phyloP scores from a whole-genome alignment of 2,329 filamentous ascomycete species.

The Paramyrothecium sp. region DNA sequence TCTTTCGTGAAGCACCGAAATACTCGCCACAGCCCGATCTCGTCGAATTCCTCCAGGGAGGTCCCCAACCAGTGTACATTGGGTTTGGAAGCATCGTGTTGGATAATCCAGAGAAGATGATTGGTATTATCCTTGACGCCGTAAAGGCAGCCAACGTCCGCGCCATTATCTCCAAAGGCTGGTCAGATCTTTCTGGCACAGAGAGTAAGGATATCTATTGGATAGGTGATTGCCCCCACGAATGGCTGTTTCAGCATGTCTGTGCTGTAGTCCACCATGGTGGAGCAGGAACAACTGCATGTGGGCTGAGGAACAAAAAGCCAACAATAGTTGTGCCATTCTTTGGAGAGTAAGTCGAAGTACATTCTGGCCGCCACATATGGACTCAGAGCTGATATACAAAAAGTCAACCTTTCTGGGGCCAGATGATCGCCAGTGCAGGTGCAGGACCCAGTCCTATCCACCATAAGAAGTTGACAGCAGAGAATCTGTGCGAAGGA shows the following conservation, averaged over 20 bases:
- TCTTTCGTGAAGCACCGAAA: conserved; percentile 54
- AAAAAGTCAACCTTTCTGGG: conserved; percentile 16
- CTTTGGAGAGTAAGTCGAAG: conserved; percentile 48
- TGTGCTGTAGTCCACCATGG: conserved; percentile 68
- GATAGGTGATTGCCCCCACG: conserved; percentile 70
- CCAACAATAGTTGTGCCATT: conserved; percentile 74
- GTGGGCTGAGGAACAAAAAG: conserved; percentile 63
- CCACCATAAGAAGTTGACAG: conserved; percentile 9
- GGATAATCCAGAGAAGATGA: conserved; percentile 65
- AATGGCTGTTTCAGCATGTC: conserved; percentile 70
- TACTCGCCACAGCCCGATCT: conserved; percentile 56
- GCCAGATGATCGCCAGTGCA: conserved; percentile 14
- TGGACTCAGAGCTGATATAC: neutral
- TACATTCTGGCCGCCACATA: too few relatives aligned
- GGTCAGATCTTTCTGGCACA: conserved; percentile 64
- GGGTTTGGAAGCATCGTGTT: conserved; percentile 74
- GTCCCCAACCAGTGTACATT: conserved; percentile 65
- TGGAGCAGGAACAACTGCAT: conserved; percentile 71
- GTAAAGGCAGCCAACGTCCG: conserved; percentile 61
- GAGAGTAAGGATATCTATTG: conserved; percentile 61
- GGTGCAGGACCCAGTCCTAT: conserved; percentile 13
- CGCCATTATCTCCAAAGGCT: conserved; percentile 69
- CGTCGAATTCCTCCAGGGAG: conserved; percentile 52
- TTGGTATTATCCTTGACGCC: conserved; percentile 65
- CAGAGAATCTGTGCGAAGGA: conserved; percentile 8